These are phyloP conservation scores for Hanseniaspora clermontiae DNA, from an alignment of 805 yeast genomes.

Conservation along the genomic window DNA sequence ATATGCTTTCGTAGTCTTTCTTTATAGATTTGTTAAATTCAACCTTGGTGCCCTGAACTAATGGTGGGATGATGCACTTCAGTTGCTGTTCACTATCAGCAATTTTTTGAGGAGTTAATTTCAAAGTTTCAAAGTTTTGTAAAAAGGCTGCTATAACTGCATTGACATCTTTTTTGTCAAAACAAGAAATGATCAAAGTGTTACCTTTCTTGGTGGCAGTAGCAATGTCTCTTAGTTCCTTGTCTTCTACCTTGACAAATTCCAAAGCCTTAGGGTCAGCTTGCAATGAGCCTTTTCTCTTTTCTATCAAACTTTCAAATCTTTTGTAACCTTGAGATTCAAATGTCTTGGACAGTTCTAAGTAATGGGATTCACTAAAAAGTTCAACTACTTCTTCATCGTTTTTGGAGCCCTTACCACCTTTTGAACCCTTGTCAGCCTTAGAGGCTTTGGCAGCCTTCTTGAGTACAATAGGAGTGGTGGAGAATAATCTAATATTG, in stretches of 20 bases:
- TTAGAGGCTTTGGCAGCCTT: neutral
- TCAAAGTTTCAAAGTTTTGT: slow-evolving; percentile 57
- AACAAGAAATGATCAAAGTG: slow-evolving; percentile 64
- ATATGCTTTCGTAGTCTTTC: slow-evolving; percentile 45
- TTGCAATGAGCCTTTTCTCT: slow-evolving; percentile 38
- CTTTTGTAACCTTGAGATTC: slow-evolving; percentile 39
- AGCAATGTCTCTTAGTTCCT: slow-evolving; percentile 51
- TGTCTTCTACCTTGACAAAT: slow-evolving; percentile 38
- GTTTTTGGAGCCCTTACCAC: neutral
- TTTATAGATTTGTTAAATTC: slow-evolving; percentile 49
- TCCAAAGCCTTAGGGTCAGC: slow-evolving; percentile 52
- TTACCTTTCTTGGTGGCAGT: slow-evolving; percentile 57
- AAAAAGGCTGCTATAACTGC: slow-evolving; percentile 58
- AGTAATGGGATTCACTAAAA: neutral
- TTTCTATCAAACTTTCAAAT: slow-evolving; percentile 45
- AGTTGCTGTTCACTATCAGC: slow-evolving; percentile 60
- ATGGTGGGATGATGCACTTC: slow-evolving; percentile 61
- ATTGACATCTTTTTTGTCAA: slow-evolving; percentile 66
- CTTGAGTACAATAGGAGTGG: slow-evolving; percentile 12
- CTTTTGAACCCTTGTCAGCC: neutral
- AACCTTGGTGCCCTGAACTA: slow-evolving; percentile 51
- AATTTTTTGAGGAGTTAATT: slow-evolving; percentile 69
- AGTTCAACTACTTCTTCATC: neutral
- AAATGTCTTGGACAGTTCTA: slow-evolving; percentile 16
- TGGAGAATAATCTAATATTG: neutral